These are phyloP conservation scores for Penicillium brasilianum DNA, from an alignment of 2,329 filamentous ascomycete genomes.

Conservation along the genomic window DNA sequence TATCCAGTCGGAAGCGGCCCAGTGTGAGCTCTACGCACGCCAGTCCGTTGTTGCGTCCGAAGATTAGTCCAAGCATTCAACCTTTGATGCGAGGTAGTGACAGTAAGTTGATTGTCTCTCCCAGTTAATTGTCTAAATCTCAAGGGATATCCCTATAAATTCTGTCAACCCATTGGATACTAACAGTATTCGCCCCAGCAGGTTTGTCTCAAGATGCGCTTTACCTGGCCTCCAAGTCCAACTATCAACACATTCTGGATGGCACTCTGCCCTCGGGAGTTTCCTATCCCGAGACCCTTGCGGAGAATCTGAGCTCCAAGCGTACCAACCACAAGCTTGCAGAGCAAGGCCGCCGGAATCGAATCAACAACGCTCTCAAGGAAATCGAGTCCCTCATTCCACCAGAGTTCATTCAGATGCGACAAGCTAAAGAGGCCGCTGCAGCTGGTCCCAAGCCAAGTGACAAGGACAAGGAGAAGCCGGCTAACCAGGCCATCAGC, in stretches of 20 bases:
- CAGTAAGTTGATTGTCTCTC: slow-evolving; percentile 50
- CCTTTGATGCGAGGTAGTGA: slow-evolving; percentile 77
- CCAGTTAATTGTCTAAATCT: not conserved
- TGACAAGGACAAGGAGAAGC: slow-evolving; percentile 57
- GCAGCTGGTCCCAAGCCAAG: slow-evolving; percentile 46
- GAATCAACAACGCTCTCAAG: slow-evolving; percentile 91
- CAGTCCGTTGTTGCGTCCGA: slow-evolving; percentile 84
- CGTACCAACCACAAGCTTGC: slow-evolving; percentile 97
- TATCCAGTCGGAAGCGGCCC: slow-evolving; percentile 64
- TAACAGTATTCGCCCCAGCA: slow-evolving; percentile 27
- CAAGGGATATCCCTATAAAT: too few species aligned
- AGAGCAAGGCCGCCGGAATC: slow-evolving; percentile 91
- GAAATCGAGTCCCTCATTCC: slow-evolving; percentile 91
- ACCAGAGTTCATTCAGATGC: slow-evolving; percentile 50
- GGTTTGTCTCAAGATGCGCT: slow-evolving; percentile 65
- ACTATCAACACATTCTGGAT: slow-evolving; percentile 96
- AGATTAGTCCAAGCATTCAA: slow-evolving; percentile 93
- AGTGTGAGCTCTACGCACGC: slow-evolving; percentile 75
- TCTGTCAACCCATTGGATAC: slow-evolving; percentile 15
- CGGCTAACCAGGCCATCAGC: slow-evolving; percentile 69
- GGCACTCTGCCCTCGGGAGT: slow-evolving; percentile 89
- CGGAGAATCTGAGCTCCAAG: slow-evolving; percentile 93
- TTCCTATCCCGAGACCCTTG: slow-evolving; percentile 86
- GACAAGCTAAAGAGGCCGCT: slow-evolving; percentile 45
- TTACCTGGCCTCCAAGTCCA: slow-evolving; percentile 89